Conservation (phyloP, 2,329 filamentous ascomycete genomes). For the Atkinsonella hypoxylon region DNA sequence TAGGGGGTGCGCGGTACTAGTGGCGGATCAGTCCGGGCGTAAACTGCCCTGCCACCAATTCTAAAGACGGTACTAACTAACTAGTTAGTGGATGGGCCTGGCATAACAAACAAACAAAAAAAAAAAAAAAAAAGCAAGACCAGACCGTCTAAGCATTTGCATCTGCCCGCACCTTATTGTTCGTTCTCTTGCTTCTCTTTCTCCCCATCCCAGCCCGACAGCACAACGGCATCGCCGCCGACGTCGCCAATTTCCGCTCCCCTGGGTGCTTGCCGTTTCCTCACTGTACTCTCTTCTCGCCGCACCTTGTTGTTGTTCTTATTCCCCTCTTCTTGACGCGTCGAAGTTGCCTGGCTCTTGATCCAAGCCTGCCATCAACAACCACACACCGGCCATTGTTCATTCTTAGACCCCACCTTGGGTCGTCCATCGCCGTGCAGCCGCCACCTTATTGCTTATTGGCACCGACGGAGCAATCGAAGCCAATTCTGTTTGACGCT, state of each 20-base stretch:
- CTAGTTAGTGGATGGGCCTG: no score
- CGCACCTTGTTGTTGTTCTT: slow-evolving; percentile 4
- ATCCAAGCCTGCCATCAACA: neutral
- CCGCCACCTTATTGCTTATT: neutral
- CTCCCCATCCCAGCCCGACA: slow-evolving; percentile 16
- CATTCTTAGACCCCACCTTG: slow-evolving; percentile 2
- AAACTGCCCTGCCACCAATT: no score
- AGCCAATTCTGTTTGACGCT: neutral
- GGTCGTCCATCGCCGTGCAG: neutral
- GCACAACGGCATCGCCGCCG: slow-evolving; percentile 16
- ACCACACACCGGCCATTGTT: neutral
- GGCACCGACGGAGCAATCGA: slow-evolving; percentile 2
- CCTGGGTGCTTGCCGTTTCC: slow-evolving; percentile 10
- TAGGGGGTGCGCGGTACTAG: no score
- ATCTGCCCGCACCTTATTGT: slow-evolving; percentile 14
- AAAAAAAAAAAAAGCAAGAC: slow-evolving; percentile 14
- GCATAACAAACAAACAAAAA: neutral
- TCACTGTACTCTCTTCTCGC: slow-evolving; percentile 7
- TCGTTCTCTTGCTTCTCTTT: slow-evolving; percentile 14
- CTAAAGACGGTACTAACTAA: no score
- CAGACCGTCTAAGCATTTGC: slow-evolving; percentile 14
- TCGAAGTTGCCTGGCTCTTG: neutral
- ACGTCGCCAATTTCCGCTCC: slow-evolving; percentile 13
- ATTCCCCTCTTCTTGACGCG: slow-evolving; percentile 1
- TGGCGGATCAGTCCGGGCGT: no score